Evolutionary conservation across 2,329 filamentous ascomycete genomes (phyloP).

Genomic region (Scedosporium minutisporum): DNA sequence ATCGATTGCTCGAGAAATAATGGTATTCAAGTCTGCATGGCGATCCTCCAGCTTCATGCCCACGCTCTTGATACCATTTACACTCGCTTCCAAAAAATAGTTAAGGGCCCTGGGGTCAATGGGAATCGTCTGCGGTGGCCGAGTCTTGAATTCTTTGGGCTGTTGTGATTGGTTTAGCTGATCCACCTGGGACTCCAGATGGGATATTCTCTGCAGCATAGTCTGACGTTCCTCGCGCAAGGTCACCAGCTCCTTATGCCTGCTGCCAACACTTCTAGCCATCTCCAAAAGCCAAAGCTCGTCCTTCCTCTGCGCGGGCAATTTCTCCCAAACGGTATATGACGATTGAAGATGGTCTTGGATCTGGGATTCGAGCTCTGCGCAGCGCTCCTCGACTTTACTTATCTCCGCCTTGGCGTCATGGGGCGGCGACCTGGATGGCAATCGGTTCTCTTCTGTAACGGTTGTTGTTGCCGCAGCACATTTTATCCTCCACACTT

Average conservation of each 20-base stretch:
- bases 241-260: slow-evolving; percentile 43
- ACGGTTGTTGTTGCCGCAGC: slow-evolving; percentile 33
- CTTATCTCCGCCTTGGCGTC: slow-evolving; percentile 37
- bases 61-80: slow-evolving; percentile 27
- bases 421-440: slow-evolving; percentile 26
- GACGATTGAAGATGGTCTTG: slow-evolving; percentile 67
- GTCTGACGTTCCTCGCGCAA: slow-evolving; percentile 40
- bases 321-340: slow-evolving; percentile 64
- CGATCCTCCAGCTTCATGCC: slow-evolving; percentile 42
- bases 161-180: slow-evolving; percentile 50
- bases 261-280: slow-evolving; percentile 47
- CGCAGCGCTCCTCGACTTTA: slow-evolving; percentile 41
- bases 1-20: slow-evolving; percentile 46
- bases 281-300: slow-evolving; percentile 55
- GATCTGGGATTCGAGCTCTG: slow-evolving; percentile 57
- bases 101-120: slow-evolving; percentile 39
- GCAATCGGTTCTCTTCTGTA: slow-evolving; percentile 35
- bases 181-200: slow-evolving; percentile 48
- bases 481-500: slow-evolving; percentile 50
- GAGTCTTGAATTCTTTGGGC: slow-evolving; percentile 47
- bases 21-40: slow-evolving; percentile 39
- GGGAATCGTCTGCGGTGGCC: slow-evolving; percentile 41
- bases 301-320: slow-evolving; percentile 45
- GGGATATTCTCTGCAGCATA: slow-evolving; percentile 46
- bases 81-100: slow-evolving; percentile 34